Conservation (phyloP, 176 grass and related monocot genomes). For the Zoysia japonica region DNA sequence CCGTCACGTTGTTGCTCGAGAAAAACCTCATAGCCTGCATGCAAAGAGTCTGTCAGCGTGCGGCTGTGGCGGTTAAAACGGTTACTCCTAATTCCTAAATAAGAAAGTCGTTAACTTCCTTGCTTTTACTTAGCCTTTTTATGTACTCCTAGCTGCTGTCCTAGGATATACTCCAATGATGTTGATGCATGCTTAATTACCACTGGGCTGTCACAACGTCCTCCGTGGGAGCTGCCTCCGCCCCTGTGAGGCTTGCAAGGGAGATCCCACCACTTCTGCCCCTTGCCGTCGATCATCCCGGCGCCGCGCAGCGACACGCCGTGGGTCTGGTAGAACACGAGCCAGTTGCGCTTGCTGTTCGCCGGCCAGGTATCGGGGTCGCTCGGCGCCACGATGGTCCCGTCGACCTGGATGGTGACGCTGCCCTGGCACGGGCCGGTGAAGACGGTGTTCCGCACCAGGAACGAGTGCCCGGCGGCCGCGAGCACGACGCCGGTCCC, state of each 20-base stretch:
- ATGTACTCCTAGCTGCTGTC: no score
- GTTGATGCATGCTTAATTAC: conserved; percentile 43
- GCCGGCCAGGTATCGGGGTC: conserved; percentile 72
- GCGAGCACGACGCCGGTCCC: conserved; percentile 49
- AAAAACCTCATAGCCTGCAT: conserved; percentile 79
- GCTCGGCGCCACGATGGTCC: conserved; percentile 66
- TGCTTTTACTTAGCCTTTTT: no score
- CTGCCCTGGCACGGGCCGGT: conserved; percentile 73
- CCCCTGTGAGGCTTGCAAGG: conserved; percentile 93
- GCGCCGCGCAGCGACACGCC: conserved; percentile 63
- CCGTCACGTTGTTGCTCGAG: conserved; percentile 70
- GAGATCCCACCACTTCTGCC: conserved; percentile 96
- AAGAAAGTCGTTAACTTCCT: no score
- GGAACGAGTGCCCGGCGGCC: conserved; percentile 58
- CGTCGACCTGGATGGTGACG: conserved; percentile 80
- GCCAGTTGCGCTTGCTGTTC: conserved; percentile 74
- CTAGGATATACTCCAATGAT: background rate
- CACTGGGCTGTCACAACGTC: conserved; percentile 85
- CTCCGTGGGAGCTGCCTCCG: conserved; percentile 42
- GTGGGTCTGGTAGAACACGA: conserved; percentile 77
- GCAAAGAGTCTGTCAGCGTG: background rate
- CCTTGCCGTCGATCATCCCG: conserved; percentile 89
- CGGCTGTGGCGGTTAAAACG: conserved; percentile 48
- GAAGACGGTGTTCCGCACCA: conserved; percentile 64
- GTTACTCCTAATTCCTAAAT: conserved; percentile 6